Evolutionary conservation across 2,329 filamentous ascomycete species (phyloP).

Genomic region (Anisogramma anomala): DNA sequence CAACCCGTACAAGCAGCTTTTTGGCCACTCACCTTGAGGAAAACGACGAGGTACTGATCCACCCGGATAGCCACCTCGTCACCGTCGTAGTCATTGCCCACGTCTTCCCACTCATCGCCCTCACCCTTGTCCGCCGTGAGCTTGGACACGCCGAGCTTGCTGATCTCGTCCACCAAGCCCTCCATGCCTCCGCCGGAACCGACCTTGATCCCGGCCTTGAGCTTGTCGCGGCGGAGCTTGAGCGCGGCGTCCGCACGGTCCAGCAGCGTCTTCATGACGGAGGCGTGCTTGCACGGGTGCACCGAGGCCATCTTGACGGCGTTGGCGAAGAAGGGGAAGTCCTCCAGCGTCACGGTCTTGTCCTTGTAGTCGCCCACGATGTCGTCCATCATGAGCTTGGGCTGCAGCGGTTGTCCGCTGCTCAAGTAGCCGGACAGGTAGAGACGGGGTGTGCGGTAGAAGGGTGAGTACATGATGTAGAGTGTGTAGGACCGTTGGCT

Average conservation of each 20-base stretch:
- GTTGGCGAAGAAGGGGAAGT: conserved; percentile 89
- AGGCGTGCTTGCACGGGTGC: conserved; percentile 93
- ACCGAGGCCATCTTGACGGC: conserved; percentile 93
- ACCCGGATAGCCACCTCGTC: conserved; percentile 68
- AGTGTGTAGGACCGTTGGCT: conserved; percentile 88
- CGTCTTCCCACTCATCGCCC: conserved; percentile 55
- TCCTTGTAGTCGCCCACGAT: conserved; percentile 31
- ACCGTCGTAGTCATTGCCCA: conserved; percentile 53
- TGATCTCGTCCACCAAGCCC: conserved; percentile 72
- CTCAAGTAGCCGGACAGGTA: conserved; percentile 86
- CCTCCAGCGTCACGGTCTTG: conserved; percentile 95
- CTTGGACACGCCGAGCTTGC: conserved; percentile 47
- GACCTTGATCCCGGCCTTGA: conserved; percentile 47
- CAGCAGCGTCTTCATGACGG: conserved; percentile 94
- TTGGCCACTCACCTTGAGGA: conserved; percentile 55
- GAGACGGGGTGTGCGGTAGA: conserved; percentile 89
- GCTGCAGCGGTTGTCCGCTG: conserved; percentile 46
- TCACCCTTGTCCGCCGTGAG: conserved; percentile 37
- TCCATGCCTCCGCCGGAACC: conserved; percentile 56
- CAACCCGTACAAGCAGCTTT: not conserved
- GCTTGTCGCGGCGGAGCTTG: conserved; percentile 75
- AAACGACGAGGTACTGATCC: conserved; percentile 82
- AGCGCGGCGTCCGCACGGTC: conserved; percentile 90
- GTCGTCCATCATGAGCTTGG: conserved; percentile 28
- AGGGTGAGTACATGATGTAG: conserved; percentile 95